Base-by-base conservation (phyloP, 768 basidiomycete species). In the Mycena floridula region DNA sequence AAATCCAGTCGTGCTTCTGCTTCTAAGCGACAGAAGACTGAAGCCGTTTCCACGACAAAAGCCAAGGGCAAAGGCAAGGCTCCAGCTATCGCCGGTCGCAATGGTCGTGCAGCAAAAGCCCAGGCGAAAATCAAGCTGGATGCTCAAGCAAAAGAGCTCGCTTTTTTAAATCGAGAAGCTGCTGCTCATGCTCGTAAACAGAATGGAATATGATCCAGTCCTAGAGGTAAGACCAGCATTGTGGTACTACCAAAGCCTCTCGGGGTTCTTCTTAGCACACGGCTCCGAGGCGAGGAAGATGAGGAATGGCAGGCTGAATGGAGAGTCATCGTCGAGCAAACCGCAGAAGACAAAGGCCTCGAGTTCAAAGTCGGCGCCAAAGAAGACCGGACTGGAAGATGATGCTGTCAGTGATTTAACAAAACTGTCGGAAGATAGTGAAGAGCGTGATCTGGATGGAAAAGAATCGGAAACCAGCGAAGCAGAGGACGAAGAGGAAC, bases 331-430 rank as follows among this genome's bases (percentile, higher is more conserved):
- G 45, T 43, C 37, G 56, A 38, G 42, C 44, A 42, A 35, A 56
- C 56, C 50, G 51, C 42, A 41, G 52, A 53, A 39, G 13, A 42
- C 15, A 27, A 35, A 35, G 3, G 32, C 32, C 7, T 35, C 7
- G 13, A 18, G 18, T 35, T 18, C 32, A 13, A 30, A 25, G 43
- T 46, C 7, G 46, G 63, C 47, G 42, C 46, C 43, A 47, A n/a
- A n/a, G n/a, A 47, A 74, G 56, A 78, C 78, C 4, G 81, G 83
- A 6, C 56, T 85, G 45, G 82, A 81, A 59, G 65, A 64, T 25
- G 79, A 76, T 25, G 73, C 72, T n/a, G 60, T 79, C 45, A 89
- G 87, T 56, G 87, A 85, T 40, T 65, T 90, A 52, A 89, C 87
- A 0, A 85, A 86, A 51, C 68, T 89, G 22, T 80, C 77, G 45